These are phyloP conservation scores for Aspergillus ibericus DNA, from an alignment of 2,329 filamentous ascomycete species.

Conservation along the genomic window DNA sequence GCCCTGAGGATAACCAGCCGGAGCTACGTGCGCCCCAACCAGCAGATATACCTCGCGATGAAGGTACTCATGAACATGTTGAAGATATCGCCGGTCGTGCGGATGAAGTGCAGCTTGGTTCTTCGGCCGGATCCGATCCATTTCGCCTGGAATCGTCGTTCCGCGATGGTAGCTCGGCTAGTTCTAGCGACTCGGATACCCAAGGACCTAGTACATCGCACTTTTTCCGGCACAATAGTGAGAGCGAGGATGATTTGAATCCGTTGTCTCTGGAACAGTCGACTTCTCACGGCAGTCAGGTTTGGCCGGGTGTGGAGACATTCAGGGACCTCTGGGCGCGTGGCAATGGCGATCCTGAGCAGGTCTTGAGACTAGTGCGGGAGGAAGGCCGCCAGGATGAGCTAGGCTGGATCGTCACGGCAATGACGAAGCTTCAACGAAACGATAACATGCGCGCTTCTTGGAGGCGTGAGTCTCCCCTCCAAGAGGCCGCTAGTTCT, in stretches of 20 bases:
- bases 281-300: slow-evolving; percentile 11
- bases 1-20: slow-evolving; percentile 16
- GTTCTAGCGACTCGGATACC: neutral
- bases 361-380: slow-evolving; percentile 61
- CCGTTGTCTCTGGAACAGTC: slow-evolving; percentile 7
- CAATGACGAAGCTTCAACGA: slow-evolving; percentile 45
- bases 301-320: slow-evolving; percentile 45
- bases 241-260: slow-evolving; percentile 10
- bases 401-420: slow-evolving; percentile 60
- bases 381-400: slow-evolving; percentile 61
- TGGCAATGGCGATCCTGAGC: slow-evolving; percentile 60
- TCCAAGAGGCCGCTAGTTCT: slow-evolving; percentile 3
- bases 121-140: slow-evolving; percentile 3
- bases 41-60: slow-evolving; percentile 10
- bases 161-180: neutral
- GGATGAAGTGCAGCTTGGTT: slow-evolving; percentile 8
- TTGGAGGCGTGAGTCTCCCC: slow-evolving; percentile 5
- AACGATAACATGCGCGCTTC: slow-evolving; percentile 5
- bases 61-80: slow-evolving; percentile 9
- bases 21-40: slow-evolving; percentile 15
- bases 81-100: slow-evolving; percentile 12
- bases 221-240: slow-evolving; percentile 5
- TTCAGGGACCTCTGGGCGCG: slow-evolving; percentile 58
- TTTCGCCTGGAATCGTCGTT: slow-evolving; percentile 13
- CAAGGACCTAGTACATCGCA: slow-evolving; percentile 1